Percentiles rank a stretch among this genome's conserved stretches.
These are phyloP conservation scores for Artemisia tridentata DNA, from an alignment of 129 eudicot species.

Conservation along the genomic window DNA sequence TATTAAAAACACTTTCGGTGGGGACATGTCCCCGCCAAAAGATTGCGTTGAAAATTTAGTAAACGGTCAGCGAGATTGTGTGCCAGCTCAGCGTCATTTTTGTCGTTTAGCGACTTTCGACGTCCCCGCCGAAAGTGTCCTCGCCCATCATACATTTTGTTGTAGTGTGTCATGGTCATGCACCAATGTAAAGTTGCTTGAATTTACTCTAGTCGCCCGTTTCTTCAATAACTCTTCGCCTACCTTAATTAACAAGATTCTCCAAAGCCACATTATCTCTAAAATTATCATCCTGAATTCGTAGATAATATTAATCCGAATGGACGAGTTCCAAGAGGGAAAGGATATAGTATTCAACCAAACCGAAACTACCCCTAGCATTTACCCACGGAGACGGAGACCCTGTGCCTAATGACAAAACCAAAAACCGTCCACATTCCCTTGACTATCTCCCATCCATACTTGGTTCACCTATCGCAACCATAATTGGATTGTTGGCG, in stretches of 20 bases:
- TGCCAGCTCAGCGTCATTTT: too few species aligned
- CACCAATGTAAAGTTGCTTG: too few species aligned
- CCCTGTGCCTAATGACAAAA: constrained; percentile 56
- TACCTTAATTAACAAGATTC: constrained; percentile 27
- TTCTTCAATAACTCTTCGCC: constrained; percentile 36
- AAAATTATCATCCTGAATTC: constrained; percentile 49
- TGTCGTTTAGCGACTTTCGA: too few species aligned
- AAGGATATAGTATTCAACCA: constrained; percentile 34
- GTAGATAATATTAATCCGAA: constrained; percentile 34
- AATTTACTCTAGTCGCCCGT: constrained; percentile 29
- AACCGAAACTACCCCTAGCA: constrained; percentile 31
- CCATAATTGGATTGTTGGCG: constrained; percentile 51
- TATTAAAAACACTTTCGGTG: too few species aligned
- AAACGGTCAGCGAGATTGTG: too few species aligned
- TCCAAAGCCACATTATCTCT: constrained; percentile 23
- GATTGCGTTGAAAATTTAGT: too few species aligned
- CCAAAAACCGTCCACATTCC: constrained; percentile 35
- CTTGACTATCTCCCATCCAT: constrained; percentile 22
- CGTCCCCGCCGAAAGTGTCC: too few species aligned
- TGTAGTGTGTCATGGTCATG: too few species aligned
- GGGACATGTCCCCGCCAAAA: too few species aligned
- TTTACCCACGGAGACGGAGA: constrained; percentile 35
- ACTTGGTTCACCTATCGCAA: constrained; percentile 38
- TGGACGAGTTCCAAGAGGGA: constrained; percentile 33
- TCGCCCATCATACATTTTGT: too few species aligned